Conservation (phyloP, 1,139 yeast species). For the Saccharomyces hybrid region DNA sequence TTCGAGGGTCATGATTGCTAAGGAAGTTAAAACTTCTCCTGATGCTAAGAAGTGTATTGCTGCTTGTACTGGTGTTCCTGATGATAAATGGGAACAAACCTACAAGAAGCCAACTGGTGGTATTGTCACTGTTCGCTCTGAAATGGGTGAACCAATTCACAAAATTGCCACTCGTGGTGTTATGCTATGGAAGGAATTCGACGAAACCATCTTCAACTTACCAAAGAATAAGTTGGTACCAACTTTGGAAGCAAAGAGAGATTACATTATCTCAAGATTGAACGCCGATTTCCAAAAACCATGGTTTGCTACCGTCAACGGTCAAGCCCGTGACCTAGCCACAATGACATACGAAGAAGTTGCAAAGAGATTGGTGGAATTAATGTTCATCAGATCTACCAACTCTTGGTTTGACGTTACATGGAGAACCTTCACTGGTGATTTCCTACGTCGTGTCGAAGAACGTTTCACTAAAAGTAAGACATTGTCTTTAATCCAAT, state of each 20-base stretch:
- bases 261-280: constrained; percentile 73
- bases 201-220: constrained; percentile 81
- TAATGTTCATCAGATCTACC: constrained; percentile 76
- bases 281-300: constrained; percentile 96
- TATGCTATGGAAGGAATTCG: constrained; percentile 92
- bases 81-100: constrained; percentile 84
- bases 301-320: constrained; percentile 69
- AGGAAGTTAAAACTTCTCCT: constrained; percentile 90
- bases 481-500: constrained; percentile 64
- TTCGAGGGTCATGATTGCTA: constrained; percentile 94
- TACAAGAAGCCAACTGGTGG: constrained; percentile 97
- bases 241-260: constrained; percentile 75
- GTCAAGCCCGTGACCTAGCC: constrained; percentile 79
- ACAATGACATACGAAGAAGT: constrained; percentile 96
- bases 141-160: constrained; percentile 99
- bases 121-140: constrained; percentile 88
- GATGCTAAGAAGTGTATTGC: constrained; percentile 93
- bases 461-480: constrained; percentile 74
- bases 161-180: constrained; percentile 98
- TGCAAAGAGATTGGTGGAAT: constrained; percentile 77
- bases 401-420: constrained; percentile 83
- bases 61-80: constrained; percentile 83
- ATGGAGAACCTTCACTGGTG: constrained; percentile 81
- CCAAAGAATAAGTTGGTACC: constrained; percentile 86
- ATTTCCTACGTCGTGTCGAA: constrained; percentile 85